Conservation (phyloP, 1,284 basidiomycete species). For the Microstroma glucosiphilum region DNA sequence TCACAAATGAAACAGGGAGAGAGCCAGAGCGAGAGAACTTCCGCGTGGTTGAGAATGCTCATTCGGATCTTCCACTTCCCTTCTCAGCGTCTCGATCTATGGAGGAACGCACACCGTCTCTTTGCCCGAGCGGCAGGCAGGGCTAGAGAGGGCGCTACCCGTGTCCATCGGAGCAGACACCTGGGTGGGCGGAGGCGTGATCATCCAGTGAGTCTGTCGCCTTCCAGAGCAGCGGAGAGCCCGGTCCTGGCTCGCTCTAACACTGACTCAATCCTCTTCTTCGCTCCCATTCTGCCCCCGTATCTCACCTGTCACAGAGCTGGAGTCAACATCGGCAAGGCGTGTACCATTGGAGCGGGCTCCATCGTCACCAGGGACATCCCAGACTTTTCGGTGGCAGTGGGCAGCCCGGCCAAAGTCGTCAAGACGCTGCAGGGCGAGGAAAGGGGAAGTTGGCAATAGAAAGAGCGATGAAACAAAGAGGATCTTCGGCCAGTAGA, state of each 20-base stretch:
- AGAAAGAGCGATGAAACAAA: too few species aligned
- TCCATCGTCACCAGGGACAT: slow-evolving; percentile 55
- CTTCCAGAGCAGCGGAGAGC: neutral
- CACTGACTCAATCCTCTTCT: neutral
- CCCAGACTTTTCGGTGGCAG: slow-evolving; percentile 52
- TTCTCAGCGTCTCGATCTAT: slow-evolving; percentile 30
- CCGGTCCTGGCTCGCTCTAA: neutral
- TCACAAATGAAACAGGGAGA: too few species aligned
- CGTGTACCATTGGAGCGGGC: slow-evolving; percentile 55
- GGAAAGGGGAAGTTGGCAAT: slow-evolving; percentile 20
- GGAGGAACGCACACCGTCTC: slow-evolving; percentile 32
- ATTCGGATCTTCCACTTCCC: too few species aligned
- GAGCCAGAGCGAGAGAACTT: neutral
- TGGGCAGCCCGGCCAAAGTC: slow-evolving; percentile 54
- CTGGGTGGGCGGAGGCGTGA: slow-evolving; percentile 20
- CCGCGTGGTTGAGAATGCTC: neutral
- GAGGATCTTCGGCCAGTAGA: too few species aligned
- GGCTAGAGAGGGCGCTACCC: slow-evolving; percentile 32
- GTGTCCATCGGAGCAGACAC: slow-evolving; percentile 30
- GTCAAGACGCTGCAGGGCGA: slow-evolving; percentile 48
- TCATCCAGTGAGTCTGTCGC: neutral
- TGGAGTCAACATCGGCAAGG: slow-evolving; percentile 55
- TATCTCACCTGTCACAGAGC: slow-evolving; percentile 19
- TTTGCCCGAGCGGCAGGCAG: slow-evolving; percentile 29
- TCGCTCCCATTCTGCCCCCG: neutral